Evolutionary conservation across 148 eudicot species (phyloP), one percentile per base, ranked within the genome.

Genomic region (Selenicereus undatus): DNA sequence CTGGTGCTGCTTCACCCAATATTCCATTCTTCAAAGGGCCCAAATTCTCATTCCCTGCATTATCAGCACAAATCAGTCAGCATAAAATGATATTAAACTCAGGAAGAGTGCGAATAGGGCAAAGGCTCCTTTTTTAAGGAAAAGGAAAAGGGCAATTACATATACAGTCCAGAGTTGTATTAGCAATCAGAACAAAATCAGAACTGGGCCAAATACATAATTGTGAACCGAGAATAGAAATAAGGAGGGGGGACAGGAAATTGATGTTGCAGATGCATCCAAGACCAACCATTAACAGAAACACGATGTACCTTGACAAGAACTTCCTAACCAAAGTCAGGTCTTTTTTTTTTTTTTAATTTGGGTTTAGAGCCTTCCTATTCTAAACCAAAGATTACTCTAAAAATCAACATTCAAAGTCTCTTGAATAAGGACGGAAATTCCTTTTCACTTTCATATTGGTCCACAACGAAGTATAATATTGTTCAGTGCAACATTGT

Each of bases 1-100:
- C 90, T 8, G 95, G 99, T 62, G 98, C 97, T 2, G 87, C 83
- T 35, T 84, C 79, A 54, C 88, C 88, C 88, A 85, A 70, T 36
- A 87, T 81, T 48, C 90, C 91, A 82, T 85, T 83, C 56, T 86
- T 90, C 78, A 89, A 88, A 29, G 89, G 89, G 17, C 88, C 88
- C 83, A 90, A 85, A 83, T 88, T 89, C 64, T 85, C 79, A 30
- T 89, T 87, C 71, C 93, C 98, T 94, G 78, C 84, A 76, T 17
- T 42, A 69, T 60, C 71, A 81, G 18, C 77, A 75, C 45, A 82
- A 74, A 62, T 72, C 70, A 80, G 3, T 27, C 69, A 70, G 62
- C 62, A 24, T 35, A 50, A 12, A 42, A 48, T 24, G 54, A 74
- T 21, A 27, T n/a, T 5, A 74, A 62, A 22, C 48, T 50, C 22